Evolutionary conservation across 352 stramenopile species (phyloP), one percentile per base, ranked within the genome.

Genomic region (Aphanomyces invadans): DNA sequence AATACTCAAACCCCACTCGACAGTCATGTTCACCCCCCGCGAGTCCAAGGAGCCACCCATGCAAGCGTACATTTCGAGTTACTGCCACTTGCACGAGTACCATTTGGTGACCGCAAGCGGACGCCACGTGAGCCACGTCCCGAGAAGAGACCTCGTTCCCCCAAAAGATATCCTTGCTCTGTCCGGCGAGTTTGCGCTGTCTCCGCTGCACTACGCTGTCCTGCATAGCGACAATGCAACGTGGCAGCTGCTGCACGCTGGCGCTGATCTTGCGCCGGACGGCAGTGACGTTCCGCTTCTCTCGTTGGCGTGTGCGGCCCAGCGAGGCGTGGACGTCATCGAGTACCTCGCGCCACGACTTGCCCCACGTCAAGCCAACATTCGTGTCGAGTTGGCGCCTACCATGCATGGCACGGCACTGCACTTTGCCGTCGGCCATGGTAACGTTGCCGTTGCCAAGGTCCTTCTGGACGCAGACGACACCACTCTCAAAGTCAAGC

Each of bases 81-180:
- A 39, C 12, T 57, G 25, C 29, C 11, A 32, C 29, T 32, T 38
- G 21, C 25, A 38, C 19, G 29, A n/a, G 25, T 57, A 57, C 49
- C 25, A 57, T 26, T 19, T 57, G 21, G 29, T 57, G 19, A 57
- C 49, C 4, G 25, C 69, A 0, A 71, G 82, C n/a, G 81, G 80
- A 4, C 55, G 62, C 1, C 80, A 86, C 31, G n/a, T 83, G 0
- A 66, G 71, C 2, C 21, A 69, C 2, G 65, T 89, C n/a, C 10
- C 70, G 0, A 78, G 81, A 7, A 39, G 5, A 3, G 36, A 3
- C 0, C 32, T 65, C 1, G 19, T 63, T 4, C 2, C 21, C 25
- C 5, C 17, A 5, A 23, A 28, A 28, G 23, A 29, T 19, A 5
- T 25, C 17, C 19, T 57, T 1, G 21, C 28, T 2, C 42, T 57